Evolutionary conservation across 2,329 filamentous ascomycete genomes (phyloP).

Genomic region (Daldinia eschscholtzii): DNA sequence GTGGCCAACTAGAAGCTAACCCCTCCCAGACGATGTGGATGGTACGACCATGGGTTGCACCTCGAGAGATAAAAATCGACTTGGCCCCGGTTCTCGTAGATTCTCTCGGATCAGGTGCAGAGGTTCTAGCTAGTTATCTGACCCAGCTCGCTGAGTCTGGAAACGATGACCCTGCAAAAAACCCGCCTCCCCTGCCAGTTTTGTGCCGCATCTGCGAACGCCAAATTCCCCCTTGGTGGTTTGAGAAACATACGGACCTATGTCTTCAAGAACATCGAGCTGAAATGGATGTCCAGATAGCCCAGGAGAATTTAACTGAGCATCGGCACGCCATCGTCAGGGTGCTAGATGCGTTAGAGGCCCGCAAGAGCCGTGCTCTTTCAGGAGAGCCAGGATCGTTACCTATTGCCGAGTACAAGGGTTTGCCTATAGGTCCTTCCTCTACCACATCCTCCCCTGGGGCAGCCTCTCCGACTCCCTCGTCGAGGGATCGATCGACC

Average conservation of each 20-base stretch:
- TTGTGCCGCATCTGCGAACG: constrained; percentile 97
- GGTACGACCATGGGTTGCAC: constrained; percentile 89
- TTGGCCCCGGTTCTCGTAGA: constrained; percentile 90
- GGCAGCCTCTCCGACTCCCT: constrained; percentile 76
- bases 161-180: constrained; percentile 78
- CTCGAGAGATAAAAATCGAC: constrained; percentile 95
- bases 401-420: constrained; percentile 85
- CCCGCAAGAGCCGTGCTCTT: constrained; percentile 75
- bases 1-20: constrained; percentile 46
- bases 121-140: constrained; percentile 93
- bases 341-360: constrained; percentile 91
- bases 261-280: constrained; percentile 96
- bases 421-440: constrained; percentile 81
- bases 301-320: constrained; percentile 91
- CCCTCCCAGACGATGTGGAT: constrained; percentile 94
- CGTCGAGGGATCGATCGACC: constrained; percentile 78
- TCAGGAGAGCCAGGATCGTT: constrained; percentile 65
- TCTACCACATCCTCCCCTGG: constrained; percentile 79
- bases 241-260: constrained; percentile 97
- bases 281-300: constrained; percentile 97
- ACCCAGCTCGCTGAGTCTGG: constrained; percentile 89
- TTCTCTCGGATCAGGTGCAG: constrained; percentile 91
- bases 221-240: constrained; percentile 99
- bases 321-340: constrained; percentile 96
- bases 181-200: constrained; percentile 85